These are phyloP conservation scores for Conringia planisiliqua DNA, from an alignment of 345 rosid species.

Conservation along the genomic window DNA sequence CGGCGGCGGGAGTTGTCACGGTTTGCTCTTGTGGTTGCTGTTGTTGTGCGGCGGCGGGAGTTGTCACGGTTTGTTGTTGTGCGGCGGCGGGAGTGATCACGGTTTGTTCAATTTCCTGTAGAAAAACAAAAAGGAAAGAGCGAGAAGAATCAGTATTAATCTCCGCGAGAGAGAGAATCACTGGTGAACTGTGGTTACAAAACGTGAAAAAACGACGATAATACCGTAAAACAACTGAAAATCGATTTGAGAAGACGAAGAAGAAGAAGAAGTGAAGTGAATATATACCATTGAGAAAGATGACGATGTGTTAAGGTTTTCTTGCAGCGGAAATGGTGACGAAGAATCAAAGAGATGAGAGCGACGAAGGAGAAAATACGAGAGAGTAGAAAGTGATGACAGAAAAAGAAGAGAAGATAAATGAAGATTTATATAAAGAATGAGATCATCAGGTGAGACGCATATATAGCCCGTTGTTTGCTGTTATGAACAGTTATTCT, in stretches of 20 bases:
- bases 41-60: constrained; percentile 4
- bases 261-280: background rate
- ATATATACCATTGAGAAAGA: constrained; percentile 22
- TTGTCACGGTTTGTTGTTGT: background rate
- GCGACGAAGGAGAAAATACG: background rate
- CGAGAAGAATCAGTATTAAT: background rate
- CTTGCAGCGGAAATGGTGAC: constrained; percentile 27
- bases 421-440: background rate
- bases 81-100: too few species aligned
- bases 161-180: background rate
- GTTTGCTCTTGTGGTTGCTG: too few species aligned
- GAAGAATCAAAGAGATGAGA: background rate
- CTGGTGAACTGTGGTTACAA: background rate
- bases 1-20: too few species aligned
- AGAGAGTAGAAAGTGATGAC: background rate
- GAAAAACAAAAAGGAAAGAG: background rate
- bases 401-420: background rate
- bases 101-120: constrained; percentile 25
- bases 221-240: background rate
- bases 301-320: constrained; percentile 17
- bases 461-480: background rate
- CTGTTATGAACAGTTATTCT: background rate
- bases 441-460: constrained; percentile 5
- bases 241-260: background rate
- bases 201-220: constrained; percentile 5